Conservation (phyloP, 2,329 filamentous ascomycete genomes). For the Achaetomium macrosporum region DNA sequence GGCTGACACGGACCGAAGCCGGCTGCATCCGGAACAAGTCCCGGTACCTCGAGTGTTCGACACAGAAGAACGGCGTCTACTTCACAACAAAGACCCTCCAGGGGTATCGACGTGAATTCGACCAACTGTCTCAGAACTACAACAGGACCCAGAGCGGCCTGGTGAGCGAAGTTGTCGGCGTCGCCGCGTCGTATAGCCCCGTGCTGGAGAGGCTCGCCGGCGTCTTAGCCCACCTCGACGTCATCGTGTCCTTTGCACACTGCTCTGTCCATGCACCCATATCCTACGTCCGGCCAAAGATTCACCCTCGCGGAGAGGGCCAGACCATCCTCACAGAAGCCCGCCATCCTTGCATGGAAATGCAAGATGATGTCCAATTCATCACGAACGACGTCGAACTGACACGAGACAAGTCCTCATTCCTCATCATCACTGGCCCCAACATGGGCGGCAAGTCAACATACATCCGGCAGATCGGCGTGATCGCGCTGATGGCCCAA, state of each 20-base stretch:
- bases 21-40: conserved; percentile 89
- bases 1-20: conserved; percentile 84
- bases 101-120: conserved; percentile 78
- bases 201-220: conserved; percentile 85
- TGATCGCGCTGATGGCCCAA: conserved; percentile 95
- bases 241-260: conserved; percentile 90
- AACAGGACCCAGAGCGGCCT: conserved; percentile 89
- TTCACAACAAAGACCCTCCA: conserved; percentile 86
- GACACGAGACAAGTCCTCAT: conserved; percentile 71
- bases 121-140: conserved; percentile 90
- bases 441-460: conserved; percentile 99
- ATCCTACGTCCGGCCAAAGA: conserved; percentile 83
- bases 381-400: conserved; percentile 95
- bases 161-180: conserved; percentile 85
- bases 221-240: conserved; percentile 87
- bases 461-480: conserved; percentile 94
- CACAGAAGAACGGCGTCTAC: conserved; percentile 98
- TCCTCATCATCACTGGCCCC: conserved; percentile 93
- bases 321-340: conserved; percentile 88
- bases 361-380: conserved; percentile 97
- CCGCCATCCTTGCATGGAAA: conserved; percentile 94
- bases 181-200: conserved; percentile 90
- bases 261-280: conserved; percentile 88
- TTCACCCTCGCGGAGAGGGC: conserved; percentile 81
- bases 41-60: conserved; percentile 88